These are phyloP conservation scores for Fusarium algeriense DNA, from an alignment of 2,329 filamentous ascomycete species.

Conservation along the genomic window DNA sequence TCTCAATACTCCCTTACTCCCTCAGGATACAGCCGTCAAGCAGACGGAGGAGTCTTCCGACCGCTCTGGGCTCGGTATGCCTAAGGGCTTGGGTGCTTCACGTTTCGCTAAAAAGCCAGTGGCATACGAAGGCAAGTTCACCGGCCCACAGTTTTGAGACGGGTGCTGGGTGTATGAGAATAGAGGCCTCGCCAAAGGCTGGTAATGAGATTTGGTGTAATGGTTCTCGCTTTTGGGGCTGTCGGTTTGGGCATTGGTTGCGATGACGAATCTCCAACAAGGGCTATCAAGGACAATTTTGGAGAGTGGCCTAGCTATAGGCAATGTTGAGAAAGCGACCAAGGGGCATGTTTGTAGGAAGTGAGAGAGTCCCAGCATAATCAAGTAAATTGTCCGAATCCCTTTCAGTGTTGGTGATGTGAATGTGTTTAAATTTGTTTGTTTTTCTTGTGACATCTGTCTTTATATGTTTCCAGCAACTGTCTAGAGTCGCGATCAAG, in stretches of 20 bases:
- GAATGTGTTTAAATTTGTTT: constrained; percentile 10
- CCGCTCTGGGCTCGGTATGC: neutral
- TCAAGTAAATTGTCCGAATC: constrained; percentile 9
- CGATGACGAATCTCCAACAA: neutral
- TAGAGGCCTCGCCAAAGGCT: neutral
- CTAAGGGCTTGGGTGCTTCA: constrained; percentile 36
- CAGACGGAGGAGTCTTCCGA: neutral
- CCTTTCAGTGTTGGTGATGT: neutral
- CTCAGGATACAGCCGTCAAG: neutral
- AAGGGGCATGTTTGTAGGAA: constrained; percentile 21
- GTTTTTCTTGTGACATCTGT: constrained; percentile 54
- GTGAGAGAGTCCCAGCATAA: constrained; percentile 8
- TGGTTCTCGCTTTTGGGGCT: neutral
- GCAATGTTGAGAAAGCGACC: neutral
- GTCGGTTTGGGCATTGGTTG: neutral
- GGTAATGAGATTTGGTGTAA: neutral
- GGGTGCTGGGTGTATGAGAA: neutral
- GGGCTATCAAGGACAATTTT: neutral
- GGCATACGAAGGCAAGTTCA: constrained; percentile 22
- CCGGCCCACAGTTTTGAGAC: constrained; percentile 19
- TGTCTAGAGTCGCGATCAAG: constrained; percentile 60
- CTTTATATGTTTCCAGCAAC: constrained; percentile 58
- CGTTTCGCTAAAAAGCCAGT: constrained; percentile 25
- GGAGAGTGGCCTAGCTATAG: neutral
- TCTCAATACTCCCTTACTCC: neutral